phyloP scores from a whole-genome alignment of 768 basidiomycete species.

The Kwoniella newhampshirensis region DNA sequence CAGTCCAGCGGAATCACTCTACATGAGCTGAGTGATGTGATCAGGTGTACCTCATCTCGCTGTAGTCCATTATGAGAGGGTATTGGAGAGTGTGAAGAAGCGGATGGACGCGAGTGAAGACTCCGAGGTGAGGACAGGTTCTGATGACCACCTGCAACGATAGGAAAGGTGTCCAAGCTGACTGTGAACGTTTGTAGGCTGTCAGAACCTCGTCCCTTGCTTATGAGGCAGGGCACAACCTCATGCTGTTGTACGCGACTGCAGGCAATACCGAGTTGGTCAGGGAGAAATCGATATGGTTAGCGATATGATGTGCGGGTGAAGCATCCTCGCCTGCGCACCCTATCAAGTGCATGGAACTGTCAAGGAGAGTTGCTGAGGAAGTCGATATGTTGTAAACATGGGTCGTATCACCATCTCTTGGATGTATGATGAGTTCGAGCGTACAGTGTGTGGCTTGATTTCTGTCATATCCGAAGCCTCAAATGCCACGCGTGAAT shows the following conservation, averaged over 20 bases:
- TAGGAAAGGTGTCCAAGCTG: too few species aligned
- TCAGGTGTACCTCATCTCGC: conserved; percentile 79
- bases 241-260: conserved; percentile 75
- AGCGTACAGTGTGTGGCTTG: too few species aligned
- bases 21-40: background rate
- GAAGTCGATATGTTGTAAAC: too few species aligned
- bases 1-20: background rate
- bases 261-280: conserved; percentile 74
- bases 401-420: too few species aligned
- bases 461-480: too few species aligned
- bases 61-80: conserved; percentile 76
- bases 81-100: conserved; percentile 64
- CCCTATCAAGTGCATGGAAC: too few species aligned
- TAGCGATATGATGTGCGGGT: too few species aligned
- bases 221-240: conserved; percentile 81
- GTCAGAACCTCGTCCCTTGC: conserved; percentile 61
- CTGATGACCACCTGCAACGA: too few species aligned
- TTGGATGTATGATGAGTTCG: too few species aligned
- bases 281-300: conserved; percentile 72
- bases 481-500: too few species aligned
- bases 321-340: too few species aligned
- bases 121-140: conserved; percentile 54
- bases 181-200: conserved; percentile 13
- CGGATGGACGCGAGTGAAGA: conserved; percentile 45
- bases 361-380: too few species aligned